Conservation (phyloP, 2,329 filamentous ascomycete genomes). For the Verticillium longisporum region DNA sequence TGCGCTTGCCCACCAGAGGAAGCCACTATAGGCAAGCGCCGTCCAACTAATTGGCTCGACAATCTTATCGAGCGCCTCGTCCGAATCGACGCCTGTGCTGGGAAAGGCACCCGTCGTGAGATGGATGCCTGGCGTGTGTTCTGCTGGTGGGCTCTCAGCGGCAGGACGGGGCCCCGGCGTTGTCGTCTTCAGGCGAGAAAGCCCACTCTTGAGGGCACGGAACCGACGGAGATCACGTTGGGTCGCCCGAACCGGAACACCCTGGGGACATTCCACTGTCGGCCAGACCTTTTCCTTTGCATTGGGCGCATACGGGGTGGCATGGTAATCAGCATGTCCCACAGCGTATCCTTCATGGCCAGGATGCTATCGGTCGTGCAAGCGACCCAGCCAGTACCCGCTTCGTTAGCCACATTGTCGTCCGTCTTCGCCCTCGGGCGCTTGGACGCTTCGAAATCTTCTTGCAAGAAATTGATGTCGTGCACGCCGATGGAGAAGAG, state of each 20-base stretch:
- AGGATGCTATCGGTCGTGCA: slow-evolving; percentile 95
- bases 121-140: slow-evolving; percentile 6
- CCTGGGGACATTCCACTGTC: slow-evolving; percentile 59
- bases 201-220: slow-evolving; percentile 56
- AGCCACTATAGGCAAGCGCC: slow-evolving; percentile 70
- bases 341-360: slow-evolving; percentile 76
- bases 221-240: slow-evolving; percentile 85
- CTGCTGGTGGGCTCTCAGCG: neutral
- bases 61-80: slow-evolving; percentile 46
- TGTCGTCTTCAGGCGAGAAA: slow-evolving; percentile 38
- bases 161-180: slow-evolving; percentile 1
- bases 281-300: slow-evolving; percentile 65
- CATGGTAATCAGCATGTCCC: slow-evolving; percentile 83
- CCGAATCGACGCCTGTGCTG: slow-evolving; percentile 24
- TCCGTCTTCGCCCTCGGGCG: slow-evolving; percentile 21
- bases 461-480: slow-evolving; percentile 74
- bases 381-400: slow-evolving; percentile 73
- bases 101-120: slow-evolving; percentile 10
- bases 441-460: slow-evolving; percentile 46
- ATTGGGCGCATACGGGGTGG: slow-evolving; percentile 55
- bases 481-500: slow-evolving; percentile 93
- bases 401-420: slow-evolving; percentile 34
- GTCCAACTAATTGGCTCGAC: slow-evolving; percentile 63
- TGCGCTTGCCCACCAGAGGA: slow-evolving; percentile 87
- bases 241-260: slow-evolving; percentile 69